Percentiles rank a stretch among this genome's conserved stretches.
Evolutionary conservation across 1,139 yeast species (phyloP).

Genomic region (Candida albicans): DNA sequence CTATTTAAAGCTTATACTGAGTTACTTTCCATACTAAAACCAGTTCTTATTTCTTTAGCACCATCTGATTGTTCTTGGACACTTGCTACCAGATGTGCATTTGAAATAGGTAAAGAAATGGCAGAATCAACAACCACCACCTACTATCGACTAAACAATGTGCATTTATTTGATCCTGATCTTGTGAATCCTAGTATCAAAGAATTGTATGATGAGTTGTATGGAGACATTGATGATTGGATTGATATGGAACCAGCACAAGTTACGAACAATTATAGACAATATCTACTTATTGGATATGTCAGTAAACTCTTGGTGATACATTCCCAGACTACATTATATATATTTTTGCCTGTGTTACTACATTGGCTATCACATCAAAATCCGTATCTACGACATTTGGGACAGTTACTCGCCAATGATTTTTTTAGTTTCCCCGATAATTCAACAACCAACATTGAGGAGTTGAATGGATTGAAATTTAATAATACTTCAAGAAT

Average conservation of each 20-base stretch:
- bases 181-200: conserved; percentile 26
- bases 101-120: conserved; percentile 33
- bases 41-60: conserved; percentile 19
- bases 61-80: conserved; percentile 13
- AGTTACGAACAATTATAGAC: conserved; percentile 21
- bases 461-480: conserved; percentile 19
- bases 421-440: conserved; percentile 31
- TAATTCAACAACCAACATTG: conserved; percentile 19
- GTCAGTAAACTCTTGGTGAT: conserved; percentile 33
- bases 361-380: conserved; percentile 41
- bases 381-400: conserved; percentile 6
- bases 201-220: conserved; percentile 21
- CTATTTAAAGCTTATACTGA: conserved; percentile 8
- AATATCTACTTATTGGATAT: conserved; percentile 34
- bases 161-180: conserved; percentile 33
- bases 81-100: conserved; percentile 31
- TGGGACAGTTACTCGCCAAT: conserved; percentile 12
- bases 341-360: conserved; percentile 33
- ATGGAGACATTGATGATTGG: conserved; percentile 43
- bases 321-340: conserved; percentile 33
- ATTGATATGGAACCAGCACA: conserved; percentile 28
- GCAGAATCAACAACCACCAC: conserved; percentile 36
- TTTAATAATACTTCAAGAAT: conserved; percentile 13
- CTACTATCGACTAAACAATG: conserved; percentile 33
- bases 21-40: conserved; percentile 7